Evolutionary conservation across 2,329 filamentous ascomycete species (phyloP).

Genomic region (Colletotrichum sp.): DNA sequence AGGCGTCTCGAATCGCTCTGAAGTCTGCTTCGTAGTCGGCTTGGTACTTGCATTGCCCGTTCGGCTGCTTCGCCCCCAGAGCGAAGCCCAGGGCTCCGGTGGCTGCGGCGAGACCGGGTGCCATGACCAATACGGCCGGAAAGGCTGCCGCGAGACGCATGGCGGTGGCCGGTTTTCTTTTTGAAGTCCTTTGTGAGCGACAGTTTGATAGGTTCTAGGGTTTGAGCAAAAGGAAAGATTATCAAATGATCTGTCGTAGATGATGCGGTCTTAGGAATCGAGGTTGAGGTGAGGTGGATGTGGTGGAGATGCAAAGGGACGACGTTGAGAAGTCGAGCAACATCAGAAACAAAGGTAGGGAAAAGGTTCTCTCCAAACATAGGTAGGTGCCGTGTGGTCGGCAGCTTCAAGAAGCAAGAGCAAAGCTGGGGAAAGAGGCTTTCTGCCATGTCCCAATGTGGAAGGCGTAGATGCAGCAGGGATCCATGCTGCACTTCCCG

Average conservation of each 20-base stretch:
- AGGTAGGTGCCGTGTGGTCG: background rate
- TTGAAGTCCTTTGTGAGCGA: background rate
- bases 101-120: conserved; percentile 41
- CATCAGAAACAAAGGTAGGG: too few species aligned
- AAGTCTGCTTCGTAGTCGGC: conserved; percentile 71
- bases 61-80: conserved; percentile 67
- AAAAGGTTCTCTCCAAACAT: background rate
- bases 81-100: conserved; percentile 63
- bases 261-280: background rate
- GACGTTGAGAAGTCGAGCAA: background rate
- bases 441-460: background rate
- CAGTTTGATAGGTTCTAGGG: background rate
- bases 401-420: background rate
- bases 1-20: conserved; percentile 57
- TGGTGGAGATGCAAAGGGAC: background rate
- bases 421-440: background rate
- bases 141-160: background rate
- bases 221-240: background rate
- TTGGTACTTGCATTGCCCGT: conserved; percentile 65
- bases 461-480: background rate
- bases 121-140: conserved; percentile 19
- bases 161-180: accelerated
- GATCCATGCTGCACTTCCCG: conserved; percentile 1
- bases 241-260: background rate
- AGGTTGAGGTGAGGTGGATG: background rate